Percentiles rank a stretch among this genome's conserved stretches.
Evolutionary conservation across 331 rosid genomes (phyloP).

Genomic region (Malus hybrid): DNA sequence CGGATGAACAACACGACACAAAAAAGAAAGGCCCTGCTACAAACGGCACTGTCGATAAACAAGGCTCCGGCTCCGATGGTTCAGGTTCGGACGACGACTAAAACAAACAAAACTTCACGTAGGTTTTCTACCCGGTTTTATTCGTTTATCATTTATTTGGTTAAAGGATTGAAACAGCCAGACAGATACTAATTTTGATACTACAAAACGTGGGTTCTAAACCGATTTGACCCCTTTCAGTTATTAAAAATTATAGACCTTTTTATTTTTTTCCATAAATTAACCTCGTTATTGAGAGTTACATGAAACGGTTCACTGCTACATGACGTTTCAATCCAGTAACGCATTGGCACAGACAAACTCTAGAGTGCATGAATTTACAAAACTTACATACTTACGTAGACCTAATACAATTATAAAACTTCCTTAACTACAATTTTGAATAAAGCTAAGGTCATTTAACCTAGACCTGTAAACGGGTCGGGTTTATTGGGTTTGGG

Average conservation of each 20-base stretch:
- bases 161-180: slow-evolving; percentile 7
- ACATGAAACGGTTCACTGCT: too few relatives aligned
- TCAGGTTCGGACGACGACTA: slow-evolving; percentile 76
- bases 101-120: neutral
- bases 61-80: slow-evolving; percentile 43
- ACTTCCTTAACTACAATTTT: neutral
- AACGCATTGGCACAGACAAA: too few relatives aligned
- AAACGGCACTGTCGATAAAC: slow-evolving; percentile 46
- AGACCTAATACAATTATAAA: neutral
- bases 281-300: too few relatives aligned
- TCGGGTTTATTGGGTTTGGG: too few relatives aligned
- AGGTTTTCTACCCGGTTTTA: neutral
- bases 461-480: too few relatives aligned
- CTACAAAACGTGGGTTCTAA: neutral
- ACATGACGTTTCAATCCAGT: too few relatives aligned
- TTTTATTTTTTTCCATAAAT: neutral
- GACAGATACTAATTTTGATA: neutral
- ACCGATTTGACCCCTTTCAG: neutral
- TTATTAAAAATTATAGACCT: neutral
- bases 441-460: too few relatives aligned
- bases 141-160: slow-evolving; percentile 7
- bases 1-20: slow-evolving; percentile 44
- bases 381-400: too few relatives aligned
- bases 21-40: slow-evolving; percentile 53
- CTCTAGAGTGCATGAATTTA: too few relatives aligned